Conservation (phyloP, 1,139 yeast genomes). For the Blastobotrys capitulatus region DNA sequence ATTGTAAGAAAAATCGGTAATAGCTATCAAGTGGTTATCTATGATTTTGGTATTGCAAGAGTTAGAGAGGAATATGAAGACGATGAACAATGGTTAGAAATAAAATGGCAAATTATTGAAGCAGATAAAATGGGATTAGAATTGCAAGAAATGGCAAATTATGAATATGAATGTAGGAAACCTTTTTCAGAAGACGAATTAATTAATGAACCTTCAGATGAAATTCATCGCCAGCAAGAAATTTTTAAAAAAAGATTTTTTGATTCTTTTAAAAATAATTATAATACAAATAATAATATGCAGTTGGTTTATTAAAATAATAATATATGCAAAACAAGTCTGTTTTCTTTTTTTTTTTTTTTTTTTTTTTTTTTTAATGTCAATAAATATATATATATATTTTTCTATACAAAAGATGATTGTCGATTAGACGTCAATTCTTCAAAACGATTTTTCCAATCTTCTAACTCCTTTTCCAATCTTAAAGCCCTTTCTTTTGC, state of each 20-base stretch:
- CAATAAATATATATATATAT: neutral
- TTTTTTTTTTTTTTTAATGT: neutral
- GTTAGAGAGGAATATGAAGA: constrained; percentile 2
- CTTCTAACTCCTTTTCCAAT: constrained; percentile 60
- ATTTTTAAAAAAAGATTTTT: constrained; percentile 6
- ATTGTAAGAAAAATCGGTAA: neutral
- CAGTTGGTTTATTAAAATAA: neutral
- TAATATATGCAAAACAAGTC: neutral
- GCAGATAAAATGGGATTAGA: constrained; percentile 11
- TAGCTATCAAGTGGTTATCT: constrained; percentile 5
- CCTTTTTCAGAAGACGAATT: constrained; percentile 10
- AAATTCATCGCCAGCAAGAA: constrained; percentile 7
- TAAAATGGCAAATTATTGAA: constrained; percentile 9
- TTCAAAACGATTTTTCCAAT: constrained; percentile 50
- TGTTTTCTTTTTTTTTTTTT: neutral
- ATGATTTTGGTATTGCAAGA: constrained; percentile 12
- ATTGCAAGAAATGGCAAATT: constrained; percentile 7
- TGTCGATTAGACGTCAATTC: constrained; percentile 13
- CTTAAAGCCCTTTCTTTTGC: constrained; percentile 49
- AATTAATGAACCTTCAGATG: neutral
- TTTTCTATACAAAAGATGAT: constrained; percentile 11
- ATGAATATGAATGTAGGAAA: constrained; percentile 10
- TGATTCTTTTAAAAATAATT: neutral
- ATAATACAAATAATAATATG: too few relatives aligned
- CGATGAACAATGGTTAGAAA: constrained; percentile 8